Percentiles rank a stretch among this genome's conserved stretches.
phyloP scores from a whole-genome alignment of 352 stramenopile species.

The Globisporangium orthogonon region DNA sequence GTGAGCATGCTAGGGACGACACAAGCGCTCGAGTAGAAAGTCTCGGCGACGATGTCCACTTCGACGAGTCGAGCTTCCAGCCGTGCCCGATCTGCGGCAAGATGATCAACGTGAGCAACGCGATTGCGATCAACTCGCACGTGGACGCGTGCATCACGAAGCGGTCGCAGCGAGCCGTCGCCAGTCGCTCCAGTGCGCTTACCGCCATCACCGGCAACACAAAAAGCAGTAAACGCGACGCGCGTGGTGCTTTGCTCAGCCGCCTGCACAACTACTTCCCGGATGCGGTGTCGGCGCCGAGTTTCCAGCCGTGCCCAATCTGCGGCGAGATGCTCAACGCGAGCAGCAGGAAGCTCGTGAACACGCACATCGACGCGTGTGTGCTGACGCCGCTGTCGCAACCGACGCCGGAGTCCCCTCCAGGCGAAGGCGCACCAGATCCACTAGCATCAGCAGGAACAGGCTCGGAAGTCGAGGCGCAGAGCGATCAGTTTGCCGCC shows the following conservation, averaged over 20 bases:
- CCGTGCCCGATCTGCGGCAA: constrained; percentile 58
- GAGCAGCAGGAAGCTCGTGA: constrained; percentile 39
- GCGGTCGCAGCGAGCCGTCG: neutral
- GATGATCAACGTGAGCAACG: constrained; percentile 39
- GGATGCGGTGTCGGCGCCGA: neutral
- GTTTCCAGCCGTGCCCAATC: constrained; percentile 44
- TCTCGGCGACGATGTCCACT: neutral
- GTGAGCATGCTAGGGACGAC: neutral
- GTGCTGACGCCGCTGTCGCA: constrained; percentile 7
- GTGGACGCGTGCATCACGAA: constrained; percentile 43
- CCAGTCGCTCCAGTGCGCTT: neutral
- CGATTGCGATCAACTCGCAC: constrained; percentile 56
- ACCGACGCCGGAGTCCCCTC: neutral
- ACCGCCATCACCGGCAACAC: neutral
- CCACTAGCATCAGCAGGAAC: neutral
- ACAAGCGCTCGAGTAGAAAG: neutral
- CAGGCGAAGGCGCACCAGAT: neutral
- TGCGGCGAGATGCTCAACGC: constrained; percentile 44
- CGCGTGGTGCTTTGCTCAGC: neutral
- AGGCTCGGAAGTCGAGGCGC: neutral
- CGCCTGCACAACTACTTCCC: neutral
- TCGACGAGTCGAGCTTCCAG: constrained; percentile 14
- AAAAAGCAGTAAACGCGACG: neutral
- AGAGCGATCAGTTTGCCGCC: neutral
- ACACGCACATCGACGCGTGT: constrained; percentile 57